Evolutionary conservation across 1,284 basidiomycete species (phyloP), one percentile per base, ranked within the genome.

Genomic region (Puccinia novopanici): DNA sequence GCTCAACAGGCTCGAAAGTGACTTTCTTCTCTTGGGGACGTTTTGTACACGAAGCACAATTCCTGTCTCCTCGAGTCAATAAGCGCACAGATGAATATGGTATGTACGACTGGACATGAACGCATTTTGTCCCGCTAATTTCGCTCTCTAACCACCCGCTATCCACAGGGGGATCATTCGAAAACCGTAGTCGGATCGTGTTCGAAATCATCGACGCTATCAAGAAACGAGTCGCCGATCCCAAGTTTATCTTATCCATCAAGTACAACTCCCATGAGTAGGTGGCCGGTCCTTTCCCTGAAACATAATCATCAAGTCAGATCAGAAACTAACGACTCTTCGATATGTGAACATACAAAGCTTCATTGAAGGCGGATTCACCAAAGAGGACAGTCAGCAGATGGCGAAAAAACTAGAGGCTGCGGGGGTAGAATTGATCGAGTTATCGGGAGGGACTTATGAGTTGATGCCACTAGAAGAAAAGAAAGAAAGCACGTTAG

Each of bases 391-490:
- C 81, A 86, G 87, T n/a, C 84, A 87, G 68, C 78, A 84, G 68
- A 87, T 88, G 12, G 87, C 88, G 67, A 82, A 85, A 72, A 84
- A 87, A 83, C 85, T 90, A 57, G 89, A 89, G 81, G 84, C 83
- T 13, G 84, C 84, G 1, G 85, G 86, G 0, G 85, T 89, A 4
- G 89, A 90, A 83, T 85, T 90, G 82, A 88, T 90, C 57, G 89
- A 89, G 82, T 82, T 89, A 72, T 82, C 82, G 22, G 88, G 88
- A 22, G 87, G 88, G 40, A 87, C 86, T 0, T 89, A 88, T 81
- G 88, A 88, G 80, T 82, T 73, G 67, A 54, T 84, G 65, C 85
- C 82, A 1, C 86, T 83, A 80, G 75, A 83, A 13, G 84, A 86
- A 83, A 83, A 84, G 83, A 84, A 85, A 76, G 88, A 87, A 74